Evolutionary conservation across 2,329 filamentous ascomycete genomes (phyloP).

Genomic region (Cadophora gregata): DNA sequence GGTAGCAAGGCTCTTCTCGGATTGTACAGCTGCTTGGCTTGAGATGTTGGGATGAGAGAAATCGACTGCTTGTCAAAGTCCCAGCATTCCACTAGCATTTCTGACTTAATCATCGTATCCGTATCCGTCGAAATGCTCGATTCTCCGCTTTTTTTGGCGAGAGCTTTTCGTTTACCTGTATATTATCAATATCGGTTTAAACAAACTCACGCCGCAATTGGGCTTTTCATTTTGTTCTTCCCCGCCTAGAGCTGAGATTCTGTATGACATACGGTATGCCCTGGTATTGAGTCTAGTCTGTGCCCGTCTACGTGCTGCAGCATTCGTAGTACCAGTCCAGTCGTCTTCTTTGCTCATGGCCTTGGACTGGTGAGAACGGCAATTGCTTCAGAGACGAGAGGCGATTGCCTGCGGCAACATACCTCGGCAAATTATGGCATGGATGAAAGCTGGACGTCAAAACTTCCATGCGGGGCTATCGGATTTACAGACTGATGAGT

Average conservation of each 20-base stretch:
- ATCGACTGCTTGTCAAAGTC: conserved; percentile 44
- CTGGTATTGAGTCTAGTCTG: conserved; percentile 55
- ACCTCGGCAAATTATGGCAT: conserved; percentile 51
- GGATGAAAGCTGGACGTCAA: conserved; percentile 40
- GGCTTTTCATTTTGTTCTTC: too few relatives aligned
- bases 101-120: conserved; percentile 39
- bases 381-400: conserved; percentile 24
- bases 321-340: conserved; percentile 54
- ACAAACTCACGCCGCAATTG: too few relatives aligned
- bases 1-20: conserved; percentile 43
- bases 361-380: conserved; percentile 44
- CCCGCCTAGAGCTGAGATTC: background rate
- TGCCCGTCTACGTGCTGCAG: conserved; percentile 48
- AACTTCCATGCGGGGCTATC: conserved; percentile 27
- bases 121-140: conserved; percentile 33
- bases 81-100: conserved; percentile 47
- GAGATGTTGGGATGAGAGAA: conserved; percentile 43
- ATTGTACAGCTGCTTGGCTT: conserved; percentile 44
- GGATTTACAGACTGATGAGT: conserved; percentile 31
- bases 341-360: conserved; percentile 50
- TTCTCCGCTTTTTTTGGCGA: conserved; percentile 33
- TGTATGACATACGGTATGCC: conserved; percentile 49
- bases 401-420: conserved; percentile 28
- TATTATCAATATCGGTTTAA: conserved; percentile 32
- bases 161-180: conserved; percentile 46